Percentiles rank a stretch among this genome's conserved stretches.
These are phyloP conservation scores for Arxiozyma heterogenica DNA, from an alignment of 1,139 yeast genomes.

Conservation along the genomic window DNA sequence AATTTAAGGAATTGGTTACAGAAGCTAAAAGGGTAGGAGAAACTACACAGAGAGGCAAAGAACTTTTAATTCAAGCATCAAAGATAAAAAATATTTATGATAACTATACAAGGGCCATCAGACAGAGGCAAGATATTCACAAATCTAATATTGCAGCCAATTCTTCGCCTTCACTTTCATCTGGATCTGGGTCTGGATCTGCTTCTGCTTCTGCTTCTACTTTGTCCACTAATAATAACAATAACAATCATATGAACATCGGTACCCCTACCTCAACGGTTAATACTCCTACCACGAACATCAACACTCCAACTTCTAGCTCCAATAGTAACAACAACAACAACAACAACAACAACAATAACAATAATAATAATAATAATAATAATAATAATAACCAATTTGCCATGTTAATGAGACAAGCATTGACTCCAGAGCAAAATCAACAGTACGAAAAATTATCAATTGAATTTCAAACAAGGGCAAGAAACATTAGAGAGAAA, in stretches of 20 bases:
- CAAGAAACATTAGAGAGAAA: constrained; percentile 26
- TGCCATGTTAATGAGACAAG: constrained; percentile 22
- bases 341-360: not conserved
- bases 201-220: not conserved
- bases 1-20: constrained; percentile 53
- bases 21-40: constrained; percentile 49
- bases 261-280: too few species aligned
- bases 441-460: constrained; percentile 27
- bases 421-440: constrained; percentile 28
- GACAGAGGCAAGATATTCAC: constrained; percentile 13
- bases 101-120: constrained; percentile 17
- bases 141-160: not conserved
- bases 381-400: constrained; percentile 8
- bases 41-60: constrained; percentile 61
- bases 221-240: not conserved
- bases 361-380: constrained; percentile 2
- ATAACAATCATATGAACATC: constrained; percentile 4
- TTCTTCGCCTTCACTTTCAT: not conserved
- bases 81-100: constrained; percentile 37
- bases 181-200: not conserved
- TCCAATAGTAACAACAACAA: constrained; percentile 1
- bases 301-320: too few species aligned
- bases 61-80: constrained; percentile 59
- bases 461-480: constrained; percentile 29
- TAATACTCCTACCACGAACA: too few species aligned